Evolutionary conservation across 345 rosid species (phyloP).

Genomic region (Gossypium arboreum): DNA sequence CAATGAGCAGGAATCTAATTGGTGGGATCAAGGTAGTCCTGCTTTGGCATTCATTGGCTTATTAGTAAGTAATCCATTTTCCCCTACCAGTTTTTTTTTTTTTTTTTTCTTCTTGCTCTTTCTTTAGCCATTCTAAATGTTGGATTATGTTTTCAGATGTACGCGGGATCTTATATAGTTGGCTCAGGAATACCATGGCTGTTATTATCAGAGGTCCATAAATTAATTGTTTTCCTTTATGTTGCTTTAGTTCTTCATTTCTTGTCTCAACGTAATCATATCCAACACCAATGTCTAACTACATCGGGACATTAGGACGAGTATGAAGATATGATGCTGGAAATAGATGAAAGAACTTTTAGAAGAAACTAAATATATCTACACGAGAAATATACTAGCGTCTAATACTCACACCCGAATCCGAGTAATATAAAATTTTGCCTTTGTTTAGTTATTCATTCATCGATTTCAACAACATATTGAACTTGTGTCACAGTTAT

Average conservation of each 20-base stretch:
- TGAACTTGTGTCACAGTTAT: conserved; percentile 7
- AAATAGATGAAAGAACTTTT: too few species aligned
- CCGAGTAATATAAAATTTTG: too few species aligned
- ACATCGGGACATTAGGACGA: too few species aligned
- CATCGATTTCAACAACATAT: not conserved
- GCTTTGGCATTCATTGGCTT: conserved; percentile 5
- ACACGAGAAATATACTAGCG: too few species aligned
- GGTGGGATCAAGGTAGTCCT: not conserved
- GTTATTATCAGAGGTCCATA: not conserved
- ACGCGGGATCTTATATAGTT: not conserved
- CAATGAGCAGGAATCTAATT: not conserved
- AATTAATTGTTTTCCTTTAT: not conserved
- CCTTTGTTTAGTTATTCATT: not conserved
- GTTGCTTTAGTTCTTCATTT: too few species aligned
- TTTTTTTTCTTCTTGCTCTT: not conserved
- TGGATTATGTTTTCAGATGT: not conserved
- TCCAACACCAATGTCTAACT: too few species aligned
- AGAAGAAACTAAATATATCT: too few species aligned
- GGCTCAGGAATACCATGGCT: not conserved
- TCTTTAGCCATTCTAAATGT: not conserved
- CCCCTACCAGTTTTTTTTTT: not conserved
- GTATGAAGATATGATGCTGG: too few species aligned
- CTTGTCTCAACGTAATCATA: too few species aligned
- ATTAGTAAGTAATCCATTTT: not conserved
- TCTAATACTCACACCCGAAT: too few species aligned